Evolutionary conservation across 2,329 filamentous ascomycete genomes (phyloP), one percentile per base, ranked within the genome.

Genomic region (Pseudopyricularia javanii): DNA sequence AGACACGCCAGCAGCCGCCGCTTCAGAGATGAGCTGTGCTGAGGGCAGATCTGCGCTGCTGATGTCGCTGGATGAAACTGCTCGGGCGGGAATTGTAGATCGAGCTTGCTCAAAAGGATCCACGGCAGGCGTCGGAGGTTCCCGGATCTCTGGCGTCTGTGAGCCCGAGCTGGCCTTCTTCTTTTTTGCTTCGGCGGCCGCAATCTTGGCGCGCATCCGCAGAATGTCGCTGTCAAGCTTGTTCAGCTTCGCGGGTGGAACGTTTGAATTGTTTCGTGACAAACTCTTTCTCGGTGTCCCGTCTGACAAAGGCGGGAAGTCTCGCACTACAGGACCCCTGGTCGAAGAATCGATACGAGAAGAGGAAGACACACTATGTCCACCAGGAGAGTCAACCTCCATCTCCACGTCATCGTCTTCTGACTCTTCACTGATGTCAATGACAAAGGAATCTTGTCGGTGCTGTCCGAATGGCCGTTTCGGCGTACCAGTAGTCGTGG

Each of bases 341-440:
- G 62, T 60, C 1, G 67, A 59, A 3, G 61, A 63, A 5, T 58
- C 61, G 17, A 54, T 61, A 11, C 62, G 63, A 22, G 67, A 66
- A 5, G 64, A 59, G 3, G 66, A 61, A 15, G 66, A 62, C 24
- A 66, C 59, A 3, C 50, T 52, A 5, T 70, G 70, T 22, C 75
- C 72, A 28, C 67, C 70, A 9, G 72, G 74, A 48, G 76, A 80
- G 26, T 80, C 80, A 24, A 85, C 73, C 33, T 86, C 83, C 80
- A 85, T 86, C 54, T 82, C 82, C 48, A 82, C 74, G 57, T 83
- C 79, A 53, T 81, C 79, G 50, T 81, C 77, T 15, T 78, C 75
- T 7, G 71, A 74, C 24, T 74, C 79, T 28, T 95, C 91, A 62
- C 88, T 95, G 37, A 94, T 84, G 58, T 94, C 81, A 59, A 95